Base-by-base conservation (phyloP, 1,139 yeast genomes). In the Candida tropicalis region DNA sequence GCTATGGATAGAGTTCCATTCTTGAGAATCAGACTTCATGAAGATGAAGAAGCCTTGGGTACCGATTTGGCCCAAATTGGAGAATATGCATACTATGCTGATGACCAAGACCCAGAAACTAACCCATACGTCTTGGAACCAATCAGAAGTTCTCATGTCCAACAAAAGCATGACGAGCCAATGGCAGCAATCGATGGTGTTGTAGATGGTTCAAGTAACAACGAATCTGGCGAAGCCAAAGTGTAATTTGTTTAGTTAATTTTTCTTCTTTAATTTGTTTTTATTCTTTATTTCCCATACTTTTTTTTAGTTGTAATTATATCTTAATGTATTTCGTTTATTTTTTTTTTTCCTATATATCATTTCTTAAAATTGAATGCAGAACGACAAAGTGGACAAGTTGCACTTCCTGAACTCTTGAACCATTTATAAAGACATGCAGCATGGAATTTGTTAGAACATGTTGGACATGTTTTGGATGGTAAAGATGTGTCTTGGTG, bases 361-460 rank as follows among this genome's bases (percentile, higher is more conserved):
- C 23, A 43, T 23, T 42, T 42, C 46, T 73, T 62, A 52, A 84
- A 83, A 44, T 79, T 79, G 57, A 87, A 86, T 31, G 84, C 79
- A 12, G 89, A 71, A 60, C 99, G 84, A 67, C 99, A 93, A 57
- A 93, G 72, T 34, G 99, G 99, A 70, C 99, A 93, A 1, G 96
- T 85, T 53, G 89, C 85, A 44, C 87, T 79, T 36, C 95, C 95
- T 13, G 96, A 88, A 55, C 96, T 89, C 71, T 89, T 88, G 67
- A 93, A 93, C 99, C 99, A 93, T 62, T 91, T 87, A 73, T 89
- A 91, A 44, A 93, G 73, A 73, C 99, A 93, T 9, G 95, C 96
- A n/a, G 97, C 85, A 62, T 93, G 99, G 73, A 91, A 93, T 63
- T 86, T 88, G 70, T 95, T 91, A 57, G 82, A 82, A 73, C 99